Evolutionary conservation across 768 basidiomycete species (phyloP).

Genomic region (Boletus sp.): DNA sequence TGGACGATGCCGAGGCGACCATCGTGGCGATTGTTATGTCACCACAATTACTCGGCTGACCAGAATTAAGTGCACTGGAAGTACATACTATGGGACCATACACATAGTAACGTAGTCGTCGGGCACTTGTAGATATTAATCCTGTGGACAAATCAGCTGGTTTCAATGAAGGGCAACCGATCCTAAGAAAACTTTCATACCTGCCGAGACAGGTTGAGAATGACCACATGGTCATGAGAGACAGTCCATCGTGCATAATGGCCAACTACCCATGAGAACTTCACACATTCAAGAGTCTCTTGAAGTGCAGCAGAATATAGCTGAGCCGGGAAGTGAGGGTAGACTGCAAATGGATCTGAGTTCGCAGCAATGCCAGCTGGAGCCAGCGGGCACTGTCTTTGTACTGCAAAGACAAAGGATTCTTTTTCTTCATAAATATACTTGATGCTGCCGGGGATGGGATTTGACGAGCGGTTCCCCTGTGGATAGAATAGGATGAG

Average conservation of each 20-base stretch:
- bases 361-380: neutral
- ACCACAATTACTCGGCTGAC: too few relatives aligned
- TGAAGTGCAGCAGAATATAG: neutral
- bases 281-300: neutral
- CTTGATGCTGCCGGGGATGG: neutral
- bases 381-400: neutral
- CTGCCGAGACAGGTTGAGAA: neutral
- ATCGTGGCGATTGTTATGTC: too few relatives aligned
- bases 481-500: neutral
- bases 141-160: too few relatives aligned
- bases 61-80: too few relatives aligned
- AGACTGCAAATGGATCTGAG: neutral
- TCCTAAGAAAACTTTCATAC: too few relatives aligned
- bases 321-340: neutral
- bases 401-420: neutral
- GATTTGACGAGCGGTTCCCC: neutral
- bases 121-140: too few relatives aligned
- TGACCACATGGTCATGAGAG: neutral
- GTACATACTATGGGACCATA: too few relatives aligned
- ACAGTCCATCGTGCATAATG: neutral
- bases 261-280: neutral
- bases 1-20: too few relatives aligned
- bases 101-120: too few relatives aligned
- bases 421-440: neutral
- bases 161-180: too few relatives aligned